Base-by-base conservation (phyloP, 192 early-diverging fungal genomes). In the Coemansia sp. region DNA sequence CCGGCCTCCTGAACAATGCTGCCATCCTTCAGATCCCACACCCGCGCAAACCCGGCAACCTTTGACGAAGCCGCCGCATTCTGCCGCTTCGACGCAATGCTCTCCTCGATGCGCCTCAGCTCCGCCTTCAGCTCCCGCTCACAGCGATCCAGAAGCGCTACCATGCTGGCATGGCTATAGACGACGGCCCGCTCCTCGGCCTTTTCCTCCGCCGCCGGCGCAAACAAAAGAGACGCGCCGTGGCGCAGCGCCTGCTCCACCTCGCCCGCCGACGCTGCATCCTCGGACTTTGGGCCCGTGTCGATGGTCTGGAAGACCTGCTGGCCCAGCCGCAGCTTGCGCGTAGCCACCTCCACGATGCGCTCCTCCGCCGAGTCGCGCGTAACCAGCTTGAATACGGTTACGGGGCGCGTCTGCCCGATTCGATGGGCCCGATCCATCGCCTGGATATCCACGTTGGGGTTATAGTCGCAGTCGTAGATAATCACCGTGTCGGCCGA, bases 241-340 rank as follows among this genome's bases (percentile, higher is more conserved):
- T 89, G 85, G 12, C 94, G 90, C 89, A 93, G 94, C 7, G 70
- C 79, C 33, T 88, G 58, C 58, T 66, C 63, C 2, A 62, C 30
- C 2, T 54, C 52, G 25, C 28, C 38, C 0, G 39, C 41, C 41
- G 31, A 40, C 33, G 27, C 44, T 21, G 8, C 10, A 8, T 36
- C 47, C 1, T 2, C 42, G 21, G n/a, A 16, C 7, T 9, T 27
- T 16, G 14, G 14, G 1, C 27, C 13, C 38, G 25, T 12, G 20
- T 44, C 89, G 85, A 96, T 92, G 45, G 82, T 83, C 58, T 92
- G 91, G 55, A 99, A 96, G 47, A 99, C 86, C 48, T 84, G 83
- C 64, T 98, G 94, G 68, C 96, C 92, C 5, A 99, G 75, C 2
- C 96, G 87, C 85, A 96, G 94, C 67, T 99, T 99, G 45, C 89